Evolutionary conservation across 306 rosid genomes (phyloP).

Genomic region (Astragalus membranaceus): DNA sequence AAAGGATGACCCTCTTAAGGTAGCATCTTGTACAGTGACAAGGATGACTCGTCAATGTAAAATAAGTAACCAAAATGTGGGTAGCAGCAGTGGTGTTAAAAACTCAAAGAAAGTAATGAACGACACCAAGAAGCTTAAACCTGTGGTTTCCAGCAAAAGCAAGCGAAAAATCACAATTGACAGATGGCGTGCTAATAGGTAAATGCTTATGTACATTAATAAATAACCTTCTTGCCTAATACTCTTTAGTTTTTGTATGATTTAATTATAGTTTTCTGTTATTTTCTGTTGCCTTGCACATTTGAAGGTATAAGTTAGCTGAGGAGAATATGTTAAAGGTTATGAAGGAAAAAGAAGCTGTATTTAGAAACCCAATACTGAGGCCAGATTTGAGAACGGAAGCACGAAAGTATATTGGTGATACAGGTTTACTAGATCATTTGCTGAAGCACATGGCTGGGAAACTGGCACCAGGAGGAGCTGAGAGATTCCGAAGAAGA

Average conservation of each 20-base stretch:
- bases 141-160: conserved; percentile 24
- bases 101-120: conserved; percentile 16
- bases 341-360: conserved; percentile 62
- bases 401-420: conserved; percentile 80
- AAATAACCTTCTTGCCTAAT: not conserved
- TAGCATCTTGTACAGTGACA: not conserved
- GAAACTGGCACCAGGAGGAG: conserved; percentile 77
- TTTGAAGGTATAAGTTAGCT: conserved; percentile 65
- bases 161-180: conserved; percentile 43
- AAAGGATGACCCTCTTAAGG: not conserved
- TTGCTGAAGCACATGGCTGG: conserved; percentile 94
- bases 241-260: not conserved
- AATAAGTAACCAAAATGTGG: conserved; percentile 25
- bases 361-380: conserved; percentile 54
- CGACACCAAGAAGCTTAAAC: conserved; percentile 30
- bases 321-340: conserved; percentile 74
- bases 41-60: conserved; percentile 35
- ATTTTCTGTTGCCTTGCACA: not conserved
- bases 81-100: conserved; percentile 9
- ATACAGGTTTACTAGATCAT: conserved; percentile 88
- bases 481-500: conserved; percentile 63
- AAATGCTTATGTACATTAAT: not conserved
- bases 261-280: not conserved
- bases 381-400: conserved; percentile 71
- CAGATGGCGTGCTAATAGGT: conserved; percentile 49